phyloP scores from a whole-genome alignment of 352 stramenopile species.

The Phytophthora nicotianae region DNA sequence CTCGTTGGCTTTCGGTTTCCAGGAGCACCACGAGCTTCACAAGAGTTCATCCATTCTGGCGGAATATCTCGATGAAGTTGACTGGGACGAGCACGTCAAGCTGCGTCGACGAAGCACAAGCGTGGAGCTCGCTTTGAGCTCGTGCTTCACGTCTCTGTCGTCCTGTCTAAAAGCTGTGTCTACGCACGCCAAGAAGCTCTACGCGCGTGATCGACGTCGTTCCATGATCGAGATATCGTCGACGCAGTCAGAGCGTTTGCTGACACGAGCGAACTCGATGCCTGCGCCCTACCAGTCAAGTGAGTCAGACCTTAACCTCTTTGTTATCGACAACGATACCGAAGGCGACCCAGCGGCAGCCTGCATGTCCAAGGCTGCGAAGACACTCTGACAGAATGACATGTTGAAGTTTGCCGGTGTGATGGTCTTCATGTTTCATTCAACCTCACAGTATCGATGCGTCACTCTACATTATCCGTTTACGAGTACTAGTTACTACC shows the following conservation, averaged over 20 bases:
- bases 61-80: slow-evolving; percentile 15
- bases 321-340: neutral
- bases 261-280: slow-evolving; percentile 22
- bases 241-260: neutral
- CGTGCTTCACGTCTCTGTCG: slow-evolving; percentile 20
- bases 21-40: slow-evolving; percentile 14
- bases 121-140: slow-evolving; percentile 10
- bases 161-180: slow-evolving; percentile 13
- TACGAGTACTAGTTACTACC: too few species aligned
- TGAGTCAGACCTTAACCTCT: slow-evolving; percentile 22
- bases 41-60: slow-evolving; percentile 18
- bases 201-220: neutral
- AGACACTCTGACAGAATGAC: too few species aligned
- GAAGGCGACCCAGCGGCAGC: neutral
- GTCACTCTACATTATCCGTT: too few species aligned
- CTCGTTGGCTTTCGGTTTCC: slow-evolving; percentile 12
- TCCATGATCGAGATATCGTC: slow-evolving; percentile 19
- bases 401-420: slow-evolving; percentile 26
- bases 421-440: slow-evolving; percentile 16
- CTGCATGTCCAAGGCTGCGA: slow-evolving; percentile 12
- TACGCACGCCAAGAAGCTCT: neutral
- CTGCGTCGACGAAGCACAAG: slow-evolving; percentile 15
- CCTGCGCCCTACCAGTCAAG: slow-evolving; percentile 12
- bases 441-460: too few species aligned
- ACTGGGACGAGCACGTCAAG: slow-evolving; percentile 16